Percentiles rank a stretch among this genome's conserved stretches.
Evolutionary conservation across 208 protist species (phyloP).

Genomic region (Dictyostelium gargantuum): DNA sequence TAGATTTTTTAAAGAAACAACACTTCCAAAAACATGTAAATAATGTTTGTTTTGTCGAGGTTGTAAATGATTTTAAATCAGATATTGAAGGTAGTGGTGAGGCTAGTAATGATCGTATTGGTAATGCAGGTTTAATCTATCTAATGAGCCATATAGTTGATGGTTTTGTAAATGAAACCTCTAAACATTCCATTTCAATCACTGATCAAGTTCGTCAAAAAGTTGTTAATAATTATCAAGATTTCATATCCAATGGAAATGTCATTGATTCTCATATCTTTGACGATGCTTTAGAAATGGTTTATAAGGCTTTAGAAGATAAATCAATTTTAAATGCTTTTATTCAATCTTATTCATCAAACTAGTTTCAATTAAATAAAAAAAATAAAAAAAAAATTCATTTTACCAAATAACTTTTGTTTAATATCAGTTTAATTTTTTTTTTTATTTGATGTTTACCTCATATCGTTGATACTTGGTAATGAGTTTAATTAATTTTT

Average conservation of each 20-base stretch:
- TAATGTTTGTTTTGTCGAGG: slow-evolving; percentile 59
- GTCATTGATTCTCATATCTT: slow-evolving; percentile 3
- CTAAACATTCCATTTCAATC: slow-evolving; percentile 35
- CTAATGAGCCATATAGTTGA: slow-evolving; percentile 44
- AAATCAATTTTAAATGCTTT: slow-evolving; percentile 42
- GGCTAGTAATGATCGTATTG: slow-evolving; percentile 8
- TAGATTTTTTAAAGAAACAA: slow-evolving; percentile 49
- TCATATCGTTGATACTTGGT: too few relatives aligned
- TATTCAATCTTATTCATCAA: neutral
- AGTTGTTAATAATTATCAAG: slow-evolving; percentile 21
- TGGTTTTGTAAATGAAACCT: slow-evolving; percentile 40
- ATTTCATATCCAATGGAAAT: neutral
- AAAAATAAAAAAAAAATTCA: too few relatives aligned
- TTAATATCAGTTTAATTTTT: too few relatives aligned
- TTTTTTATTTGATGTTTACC: too few relatives aligned
- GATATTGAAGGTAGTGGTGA: slow-evolving; percentile 25
- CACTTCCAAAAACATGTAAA: slow-evolving; percentile 22
- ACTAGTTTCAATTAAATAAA: too few relatives aligned
- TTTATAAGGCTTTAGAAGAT: slow-evolving; percentile 28
- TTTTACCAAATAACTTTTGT: too few relatives aligned
- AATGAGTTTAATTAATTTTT: too few relatives aligned
- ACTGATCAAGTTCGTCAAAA: neutral
- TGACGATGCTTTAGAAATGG: slow-evolving; percentile 7
- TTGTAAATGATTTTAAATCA: slow-evolving; percentile 44
- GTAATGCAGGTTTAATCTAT: slow-evolving; percentile 12